Conservation (phyloP, 805 yeast genomes). For the Tetrapisispora taiwanensis region DNA sequence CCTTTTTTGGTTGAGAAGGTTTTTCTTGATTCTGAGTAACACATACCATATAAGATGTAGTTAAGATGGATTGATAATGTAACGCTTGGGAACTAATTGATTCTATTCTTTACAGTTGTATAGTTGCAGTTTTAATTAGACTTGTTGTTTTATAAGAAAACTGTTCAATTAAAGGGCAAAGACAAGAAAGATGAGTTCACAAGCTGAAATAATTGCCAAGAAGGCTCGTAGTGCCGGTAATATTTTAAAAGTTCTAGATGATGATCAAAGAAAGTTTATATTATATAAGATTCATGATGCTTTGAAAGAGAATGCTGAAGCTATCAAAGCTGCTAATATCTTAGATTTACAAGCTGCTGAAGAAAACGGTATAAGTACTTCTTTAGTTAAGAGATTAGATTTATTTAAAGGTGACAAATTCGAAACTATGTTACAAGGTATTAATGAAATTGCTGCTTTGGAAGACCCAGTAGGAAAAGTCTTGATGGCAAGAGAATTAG, state of each 20-base stretch:
- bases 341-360: conserved; percentile 65
- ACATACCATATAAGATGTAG: too few species aligned
- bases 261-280: conserved; percentile 65
- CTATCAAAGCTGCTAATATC: conserved; percentile 62
- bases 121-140: too few species aligned
- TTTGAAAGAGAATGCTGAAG: conserved; percentile 45
- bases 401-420: conserved; percentile 73
- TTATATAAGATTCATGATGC: conserved; percentile 64
- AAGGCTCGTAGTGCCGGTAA: conserved; percentile 80
- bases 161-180: too few species aligned
- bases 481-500: conserved; percentile 74
- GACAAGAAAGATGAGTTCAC: conserved; percentile 2
- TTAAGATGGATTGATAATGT: too few species aligned
- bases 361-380: conserved; percentile 48
- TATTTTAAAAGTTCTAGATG: conserved; percentile 62
- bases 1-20: too few species aligned
- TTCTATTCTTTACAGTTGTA: too few species aligned
- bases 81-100: too few species aligned
- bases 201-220: conserved; percentile 66
- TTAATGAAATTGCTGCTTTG: conserved; percentile 77
- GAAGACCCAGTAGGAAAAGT: conserved; percentile 90
- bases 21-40: too few species aligned
- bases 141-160: too few species aligned
- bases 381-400: conserved; percentile 79
- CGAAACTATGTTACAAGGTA: conserved; percentile 91